A percentile compares a stretch with the other conserved stretches of the same genome.
These are phyloP conservation scores for Clathrospora elynae DNA, from an alignment of 2,329 filamentous ascomycete species.

Conservation along the genomic window DNA sequence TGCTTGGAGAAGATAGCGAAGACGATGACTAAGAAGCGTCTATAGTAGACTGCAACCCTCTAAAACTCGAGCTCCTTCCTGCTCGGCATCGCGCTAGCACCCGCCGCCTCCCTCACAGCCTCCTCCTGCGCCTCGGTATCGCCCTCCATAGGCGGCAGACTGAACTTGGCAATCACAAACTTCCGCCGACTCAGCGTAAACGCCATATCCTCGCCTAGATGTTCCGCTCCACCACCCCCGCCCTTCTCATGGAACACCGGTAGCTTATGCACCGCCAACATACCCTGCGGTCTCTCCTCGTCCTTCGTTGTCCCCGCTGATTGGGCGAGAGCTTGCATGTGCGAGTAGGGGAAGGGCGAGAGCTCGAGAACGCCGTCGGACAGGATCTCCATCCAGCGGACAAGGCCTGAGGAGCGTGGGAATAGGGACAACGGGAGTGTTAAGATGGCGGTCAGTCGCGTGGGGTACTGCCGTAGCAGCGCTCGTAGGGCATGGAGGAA, in stretches of 20 bases:
- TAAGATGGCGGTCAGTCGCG: conserved; percentile 71
- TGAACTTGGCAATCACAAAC: conserved; percentile 85
- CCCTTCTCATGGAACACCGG: conserved; percentile 89
- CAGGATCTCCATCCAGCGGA: conserved; percentile 84
- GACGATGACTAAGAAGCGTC: conserved; percentile 24
- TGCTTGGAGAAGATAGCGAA: conserved; percentile 55
- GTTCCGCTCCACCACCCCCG: conserved; percentile 68
- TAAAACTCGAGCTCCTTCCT: conserved; percentile 70
- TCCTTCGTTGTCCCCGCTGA: conserved; percentile 59
- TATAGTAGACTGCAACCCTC: not conserved
- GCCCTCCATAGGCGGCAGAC: conserved; percentile 82
- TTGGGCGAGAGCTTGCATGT: conserved; percentile 55
- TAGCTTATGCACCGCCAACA: conserved; percentile 80
- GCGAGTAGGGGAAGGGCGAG: conserved; percentile 69
- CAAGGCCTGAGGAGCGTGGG: conserved; percentile 74
- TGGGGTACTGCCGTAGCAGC: conserved; percentile 70
- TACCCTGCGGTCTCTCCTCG: conserved; percentile 81
- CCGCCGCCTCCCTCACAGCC: conserved; percentile 38
- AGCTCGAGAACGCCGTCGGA: conserved; percentile 87
- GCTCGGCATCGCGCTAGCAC: conserved; percentile 58
- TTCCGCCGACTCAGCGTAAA: conserved; percentile 86
- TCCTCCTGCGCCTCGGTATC: conserved; percentile 67
- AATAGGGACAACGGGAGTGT: conserved; percentile 82
- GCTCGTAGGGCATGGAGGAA: conserved; percentile 81
- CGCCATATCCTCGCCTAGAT: conserved; percentile 81